These are phyloP conservation scores for Boletus sensibilis DNA, from an alignment of 768 basidiomycete genomes.

Conservation along the genomic window DNA sequence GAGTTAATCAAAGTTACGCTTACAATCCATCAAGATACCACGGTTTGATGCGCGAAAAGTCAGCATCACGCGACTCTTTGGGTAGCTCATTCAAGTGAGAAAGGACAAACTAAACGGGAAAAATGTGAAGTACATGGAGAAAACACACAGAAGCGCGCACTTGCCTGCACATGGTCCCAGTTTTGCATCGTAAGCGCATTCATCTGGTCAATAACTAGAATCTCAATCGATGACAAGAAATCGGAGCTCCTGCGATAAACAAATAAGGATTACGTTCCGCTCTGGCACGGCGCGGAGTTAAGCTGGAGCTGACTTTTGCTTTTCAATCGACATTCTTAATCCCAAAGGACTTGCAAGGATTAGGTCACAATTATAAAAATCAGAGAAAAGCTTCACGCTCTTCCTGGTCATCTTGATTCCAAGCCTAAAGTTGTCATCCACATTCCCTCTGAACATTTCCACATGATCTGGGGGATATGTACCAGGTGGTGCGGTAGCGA, in stretches of 20 bases:
- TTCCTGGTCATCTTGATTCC: constrained; percentile 93
- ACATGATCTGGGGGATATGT: constrained; percentile 87
- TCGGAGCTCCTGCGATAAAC: constrained; percentile 66
- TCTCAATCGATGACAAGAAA: constrained; percentile 90
- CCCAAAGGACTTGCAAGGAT: constrained; percentile 94
- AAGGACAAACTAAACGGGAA: constrained; percentile 67
- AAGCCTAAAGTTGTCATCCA: constrained; percentile 91
- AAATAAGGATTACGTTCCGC: not conserved
- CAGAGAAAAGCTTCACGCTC: constrained; percentile 86
- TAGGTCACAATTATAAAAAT: constrained; percentile 88
- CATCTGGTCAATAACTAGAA: constrained; percentile 88
- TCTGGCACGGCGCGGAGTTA: not conserved
- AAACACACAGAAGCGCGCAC: constrained; percentile 9
- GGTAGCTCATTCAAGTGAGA: constrained; percentile 85
- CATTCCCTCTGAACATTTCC: constrained; percentile 93
- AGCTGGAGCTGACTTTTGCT: constrained; percentile 71
- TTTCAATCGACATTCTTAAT: constrained; percentile 87
- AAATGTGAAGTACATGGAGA: not conserved
- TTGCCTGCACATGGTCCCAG: constrained; percentile 95
- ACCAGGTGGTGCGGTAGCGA: constrained; percentile 68
- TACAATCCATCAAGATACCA: constrained; percentile 97
- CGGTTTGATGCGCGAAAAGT: constrained; percentile 95
- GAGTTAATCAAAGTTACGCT: constrained; percentile 41
- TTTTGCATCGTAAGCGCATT: constrained; percentile 97
- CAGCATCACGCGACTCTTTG: constrained; percentile 88